Evolutionary conservation across 257 asterid genomes (phyloP).

Genomic region (Prunella vulgaris): DNA sequence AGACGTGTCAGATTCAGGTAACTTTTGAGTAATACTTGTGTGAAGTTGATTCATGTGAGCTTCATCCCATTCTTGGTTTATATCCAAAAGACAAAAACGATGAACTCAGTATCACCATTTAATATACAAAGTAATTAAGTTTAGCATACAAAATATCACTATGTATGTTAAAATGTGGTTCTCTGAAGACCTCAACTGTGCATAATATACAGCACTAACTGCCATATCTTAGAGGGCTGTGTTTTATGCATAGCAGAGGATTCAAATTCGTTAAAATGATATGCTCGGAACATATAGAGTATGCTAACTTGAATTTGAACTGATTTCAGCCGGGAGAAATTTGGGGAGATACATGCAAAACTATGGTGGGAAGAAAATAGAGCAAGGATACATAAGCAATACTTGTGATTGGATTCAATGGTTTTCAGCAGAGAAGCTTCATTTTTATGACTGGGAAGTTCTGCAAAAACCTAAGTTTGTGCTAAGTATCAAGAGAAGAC

Average conservation of each 20-base stretch:
- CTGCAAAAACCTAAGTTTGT: conserved; percentile 1
- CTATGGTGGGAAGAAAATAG: conserved; percentile 94
- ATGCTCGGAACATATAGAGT: neutral
- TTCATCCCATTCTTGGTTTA: too few relatives aligned
- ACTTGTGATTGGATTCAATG: conserved; percentile 38
- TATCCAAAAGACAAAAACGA: too few relatives aligned
- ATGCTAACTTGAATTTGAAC: neutral
- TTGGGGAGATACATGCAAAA: conserved; percentile 80
- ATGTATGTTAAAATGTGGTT: too few relatives aligned
- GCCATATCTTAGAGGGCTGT: neutral
- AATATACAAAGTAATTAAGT: too few relatives aligned
- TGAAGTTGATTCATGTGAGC: too few relatives aligned
- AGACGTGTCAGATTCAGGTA: conserved; percentile 96
- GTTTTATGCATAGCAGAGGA: neutral
- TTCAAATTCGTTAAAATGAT: too few relatives aligned
- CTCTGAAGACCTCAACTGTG: neutral
- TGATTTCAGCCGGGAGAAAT: conserved; percentile 71
- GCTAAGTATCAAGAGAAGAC: neutral
- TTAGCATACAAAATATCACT: too few relatives aligned
- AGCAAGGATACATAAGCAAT: conserved; percentile 78
- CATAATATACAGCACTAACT: neutral
- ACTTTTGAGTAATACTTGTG: neutral
- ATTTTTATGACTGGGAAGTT: neutral
- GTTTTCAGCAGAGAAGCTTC: neutral
- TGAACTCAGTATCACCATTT: too few relatives aligned